Conservation (phyloP, 306 rosid species). For the Mucuna pruriens region DNA sequence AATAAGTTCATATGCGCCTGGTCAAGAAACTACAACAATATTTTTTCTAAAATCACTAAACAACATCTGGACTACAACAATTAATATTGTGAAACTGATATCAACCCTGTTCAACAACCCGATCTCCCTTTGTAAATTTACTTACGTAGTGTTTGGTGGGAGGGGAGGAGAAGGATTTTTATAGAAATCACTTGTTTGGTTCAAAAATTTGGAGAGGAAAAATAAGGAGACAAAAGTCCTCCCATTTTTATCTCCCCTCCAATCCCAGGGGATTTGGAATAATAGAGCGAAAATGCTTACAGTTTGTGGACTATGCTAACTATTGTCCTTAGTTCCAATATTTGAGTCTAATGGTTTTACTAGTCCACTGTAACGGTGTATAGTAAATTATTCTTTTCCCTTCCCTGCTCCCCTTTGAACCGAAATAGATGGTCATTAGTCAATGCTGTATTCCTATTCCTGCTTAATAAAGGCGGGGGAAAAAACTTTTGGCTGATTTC, state of each 20-base stretch:
- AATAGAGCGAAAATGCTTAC: neutral
- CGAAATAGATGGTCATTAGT: neutral
- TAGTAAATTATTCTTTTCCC: neutral
- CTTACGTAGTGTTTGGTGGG: neutral
- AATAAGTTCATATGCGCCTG: slow-evolving; percentile 10
- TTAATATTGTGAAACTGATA: slow-evolving; percentile 1
- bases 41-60: slow-evolving; percentile 17
- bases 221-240: neutral
- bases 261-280: neutral
- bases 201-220: neutral
- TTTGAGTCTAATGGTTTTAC: neutral
- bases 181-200: neutral
- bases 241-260: neutral
- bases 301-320: neutral
- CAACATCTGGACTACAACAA: no score
- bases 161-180: neutral
- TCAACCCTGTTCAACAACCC: neutral
- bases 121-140: neutral
- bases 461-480: neutral
- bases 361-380: neutral
- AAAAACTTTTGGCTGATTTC: slow-evolving; percentile 1
- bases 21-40: slow-evolving; percentile 33
- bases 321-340: neutral
- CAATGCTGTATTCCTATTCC: neutral
- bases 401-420: neutral